Base-by-base conservation (phyloP, 805 yeast species). In the Pichia californica region DNA sequence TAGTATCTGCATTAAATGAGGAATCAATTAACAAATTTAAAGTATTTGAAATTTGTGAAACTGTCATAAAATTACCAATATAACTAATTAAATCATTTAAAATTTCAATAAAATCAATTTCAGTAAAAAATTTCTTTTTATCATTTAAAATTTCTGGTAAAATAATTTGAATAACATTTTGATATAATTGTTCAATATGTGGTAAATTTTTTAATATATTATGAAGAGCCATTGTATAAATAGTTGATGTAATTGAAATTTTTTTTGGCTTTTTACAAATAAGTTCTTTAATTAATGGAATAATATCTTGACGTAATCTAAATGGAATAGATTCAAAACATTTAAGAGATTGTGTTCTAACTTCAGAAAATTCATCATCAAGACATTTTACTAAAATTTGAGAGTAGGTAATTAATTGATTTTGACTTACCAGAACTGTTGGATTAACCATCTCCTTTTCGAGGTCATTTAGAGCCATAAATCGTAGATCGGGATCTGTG, bases 401-500 rank as follows among this genome's bases (percentile, higher is more conserved):
- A 6, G 62, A 54, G 29, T 54, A 60, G 5, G 54, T 52, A 5
- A 38, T 34, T 71, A 63, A 33, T 55, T 15, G 68, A 59, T 37
- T 68, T 64, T 26, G 30, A 31, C 21, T 29, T 2, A 38, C 67
- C 57, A 53, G 77, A 63, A 55, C 40, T 52, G 62, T 46, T 67
- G 60, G 45, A 57, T 53, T 45, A 47, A 46, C 43, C 48, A 62
- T 45, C 40, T 57, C 63, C 55, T 74, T 74, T 52, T 73, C 76
- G 53, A 85, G 69, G 55, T 87, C 95, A 52, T 76, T 83, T 43
- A 87, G 66, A 2, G 89, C 94, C 95, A 87, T 87, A 64, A 79
- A 87, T 58, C 95, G 68, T 51, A 83, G 66, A 57, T 87, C 95
- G 4, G 93, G 83, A 53, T 87, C 95, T 3, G 80, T 81, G 51